These are phyloP conservation scores for Apostasia ramifera DNA, from an alignment of 106 monocot genomes.

Conservation along the genomic window DNA sequence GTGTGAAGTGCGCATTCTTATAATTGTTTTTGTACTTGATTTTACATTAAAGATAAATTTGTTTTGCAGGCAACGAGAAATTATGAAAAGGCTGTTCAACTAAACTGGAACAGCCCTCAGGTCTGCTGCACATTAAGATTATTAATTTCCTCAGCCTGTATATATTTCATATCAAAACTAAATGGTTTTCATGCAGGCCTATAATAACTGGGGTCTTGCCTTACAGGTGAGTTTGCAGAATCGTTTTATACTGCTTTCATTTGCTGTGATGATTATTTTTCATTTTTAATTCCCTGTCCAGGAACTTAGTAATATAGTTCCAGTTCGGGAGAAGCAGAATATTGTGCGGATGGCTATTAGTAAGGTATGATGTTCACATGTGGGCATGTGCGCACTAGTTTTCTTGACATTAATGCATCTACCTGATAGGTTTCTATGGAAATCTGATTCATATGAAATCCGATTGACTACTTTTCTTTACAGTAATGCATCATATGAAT, in stretches of 20 bases:
- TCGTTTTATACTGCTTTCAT: neutral
- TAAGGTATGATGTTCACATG: constrained; percentile 47
- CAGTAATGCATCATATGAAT: neutral
- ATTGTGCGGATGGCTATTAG: constrained; percentile 92
- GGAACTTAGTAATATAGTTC: constrained; percentile 98
- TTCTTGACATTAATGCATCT: neutral
- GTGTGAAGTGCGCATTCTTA: too few relatives aligned
- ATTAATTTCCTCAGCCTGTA: neutral
- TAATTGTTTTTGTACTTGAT: neutral
- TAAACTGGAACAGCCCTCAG: constrained; percentile 99
- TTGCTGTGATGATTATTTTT: constrained; percentile 1
- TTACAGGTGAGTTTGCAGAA: constrained; percentile 52
- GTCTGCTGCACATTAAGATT: constrained; percentile 23
- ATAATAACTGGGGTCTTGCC: constrained; percentile 99
- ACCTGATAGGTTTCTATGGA: neutral
- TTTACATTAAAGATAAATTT: constrained; percentile 1
- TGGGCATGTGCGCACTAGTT: neutral
- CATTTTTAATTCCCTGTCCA: constrained; percentile 17
- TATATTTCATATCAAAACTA: neutral
- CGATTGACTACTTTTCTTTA: too few relatives aligned
- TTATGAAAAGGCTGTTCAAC: constrained; percentile 92
- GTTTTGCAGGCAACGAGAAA: constrained; percentile 72
- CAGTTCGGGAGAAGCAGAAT: constrained; percentile 80
- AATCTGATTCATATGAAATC: too few relatives aligned
- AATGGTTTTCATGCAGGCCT: constrained; percentile 46